These are phyloP conservation scores for Phoma sp. DNA, from an alignment of 2,329 filamentous ascomycete genomes.

Conservation along the genomic window DNA sequence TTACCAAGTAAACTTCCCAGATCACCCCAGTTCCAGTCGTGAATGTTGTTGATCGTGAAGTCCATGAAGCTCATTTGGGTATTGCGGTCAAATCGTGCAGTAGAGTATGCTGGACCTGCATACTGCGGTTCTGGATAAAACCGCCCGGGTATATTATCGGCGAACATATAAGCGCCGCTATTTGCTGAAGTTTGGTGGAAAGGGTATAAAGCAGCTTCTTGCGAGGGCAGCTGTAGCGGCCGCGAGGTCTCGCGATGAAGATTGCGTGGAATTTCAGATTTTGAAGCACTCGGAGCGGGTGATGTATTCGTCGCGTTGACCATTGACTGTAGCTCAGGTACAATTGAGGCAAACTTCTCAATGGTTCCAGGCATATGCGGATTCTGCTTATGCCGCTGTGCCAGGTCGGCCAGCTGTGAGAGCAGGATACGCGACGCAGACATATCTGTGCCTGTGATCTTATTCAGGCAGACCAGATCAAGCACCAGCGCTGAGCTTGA, in stretches of 20 bases:
- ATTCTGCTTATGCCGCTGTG: conserved; percentile 39
- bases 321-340: conserved; percentile 47
- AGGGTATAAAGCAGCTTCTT: conserved; percentile 23
- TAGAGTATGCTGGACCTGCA: conserved; percentile 21
- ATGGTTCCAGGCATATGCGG: conserved; percentile 48
- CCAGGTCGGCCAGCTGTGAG: conserved; percentile 44
- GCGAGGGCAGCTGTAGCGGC: conserved; percentile 17
- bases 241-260: conserved; percentile 12
- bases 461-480: conserved; percentile 43
- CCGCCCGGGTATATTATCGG: conserved; percentile 30
- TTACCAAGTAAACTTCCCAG: conserved; percentile 36
- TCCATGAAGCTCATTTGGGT: conserved; percentile 46
- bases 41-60: conserved; percentile 43
- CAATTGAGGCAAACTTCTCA: conserved; percentile 45
- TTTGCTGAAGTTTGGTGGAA: conserved; percentile 33
- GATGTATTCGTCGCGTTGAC: conserved; percentile 32
- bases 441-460: conserved; percentile 22
- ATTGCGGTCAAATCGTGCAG: conserved; percentile 32
- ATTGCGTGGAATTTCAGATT: conserved; percentile 7
- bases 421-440: conserved; percentile 42
- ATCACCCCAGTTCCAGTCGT: conserved; percentile 46
- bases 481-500: conserved; percentile 49
- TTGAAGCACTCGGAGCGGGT: conserved; percentile 4
- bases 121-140: conserved; percentile 32
- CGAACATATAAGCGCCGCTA: conserved; percentile 40